These are phyloP conservation scores for Pseudocercospora pini-densiflorae DNA, from an alignment of 2,329 filamentous ascomycete genomes.

Conservation along the genomic window DNA sequence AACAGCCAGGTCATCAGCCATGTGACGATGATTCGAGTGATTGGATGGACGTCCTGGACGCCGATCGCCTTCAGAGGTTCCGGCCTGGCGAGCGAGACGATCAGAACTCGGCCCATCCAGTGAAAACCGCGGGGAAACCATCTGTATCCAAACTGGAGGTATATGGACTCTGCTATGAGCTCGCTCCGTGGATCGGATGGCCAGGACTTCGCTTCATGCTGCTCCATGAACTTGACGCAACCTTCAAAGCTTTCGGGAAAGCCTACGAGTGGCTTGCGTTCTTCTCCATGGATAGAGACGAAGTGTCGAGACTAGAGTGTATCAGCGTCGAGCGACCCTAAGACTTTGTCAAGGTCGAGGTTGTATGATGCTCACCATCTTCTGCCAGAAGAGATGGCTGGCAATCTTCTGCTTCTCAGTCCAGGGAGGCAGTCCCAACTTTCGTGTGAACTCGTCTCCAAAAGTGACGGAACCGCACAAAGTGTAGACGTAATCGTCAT, in stretches of 20 bases:
- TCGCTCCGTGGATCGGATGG: constrained; percentile 8
- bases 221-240: not conserved
- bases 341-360: not conserved
- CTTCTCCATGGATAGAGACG: constrained; percentile 1
- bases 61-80: not conserved
- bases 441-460: constrained; percentile 6
- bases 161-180: constrained; percentile 10
- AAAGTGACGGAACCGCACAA: not conserved
- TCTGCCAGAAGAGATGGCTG: not conserved
- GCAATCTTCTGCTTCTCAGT: constrained; percentile 5
- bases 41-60: constrained; percentile 2
- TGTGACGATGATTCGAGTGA: not conserved
- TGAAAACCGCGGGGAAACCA: constrained; percentile 1
- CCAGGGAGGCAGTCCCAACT: constrained; percentile 1
- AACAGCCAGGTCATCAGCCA: constrained; percentile 11
- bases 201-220: not conserved
- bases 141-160: not conserved
- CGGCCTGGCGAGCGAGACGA: not conserved
- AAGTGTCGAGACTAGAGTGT: not conserved
- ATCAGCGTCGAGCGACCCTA: not conserved
- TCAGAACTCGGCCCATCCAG: constrained; percentile 1
- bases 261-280: constrained; percentile 5
- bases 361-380: not conserved
- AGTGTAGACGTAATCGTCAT: constrained; percentile 14
- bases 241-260: constrained; percentile 7